Percentiles rank a stretch among this genome's conserved stretches.
Conservation (phyloP, 2,329 filamentous ascomycete genomes). For the Ceratocystis eucalypticola region DNA sequence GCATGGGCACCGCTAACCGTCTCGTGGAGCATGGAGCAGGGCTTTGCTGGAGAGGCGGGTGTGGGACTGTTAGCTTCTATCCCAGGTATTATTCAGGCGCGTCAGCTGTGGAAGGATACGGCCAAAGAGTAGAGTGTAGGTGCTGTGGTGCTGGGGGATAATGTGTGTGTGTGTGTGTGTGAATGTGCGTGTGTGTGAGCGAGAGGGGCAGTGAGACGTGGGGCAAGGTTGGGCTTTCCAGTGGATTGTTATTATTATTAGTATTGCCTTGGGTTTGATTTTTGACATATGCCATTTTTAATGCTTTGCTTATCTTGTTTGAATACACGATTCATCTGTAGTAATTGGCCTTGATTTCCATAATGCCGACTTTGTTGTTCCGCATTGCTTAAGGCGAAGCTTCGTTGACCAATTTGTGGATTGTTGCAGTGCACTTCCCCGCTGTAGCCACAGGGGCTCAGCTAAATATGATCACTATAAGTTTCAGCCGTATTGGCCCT, state of each 20-base stretch:
- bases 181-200: not conserved
- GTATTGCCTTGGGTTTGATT: not conserved
- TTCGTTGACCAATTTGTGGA: not conserved
- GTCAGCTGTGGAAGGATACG: constrained; percentile 29
- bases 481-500: not conserved
- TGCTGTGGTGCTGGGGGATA: too few relatives aligned
- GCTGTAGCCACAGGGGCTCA: not conserved
- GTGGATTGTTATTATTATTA: not conserved
- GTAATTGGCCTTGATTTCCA: not conserved
- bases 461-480: not conserved
- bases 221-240: not conserved
- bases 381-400: not conserved
- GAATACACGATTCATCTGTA: not conserved
- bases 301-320: not conserved
- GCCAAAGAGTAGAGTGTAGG: constrained; percentile 18
- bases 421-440: not conserved
- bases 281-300: not conserved
- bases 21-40: constrained; percentile 65
- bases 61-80: constrained; percentile 28
- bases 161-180: too few relatives aligned
- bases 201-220: not conserved
- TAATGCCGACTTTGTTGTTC: not conserved
- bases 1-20: constrained; percentile 72
- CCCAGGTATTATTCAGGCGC: constrained; percentile 30
- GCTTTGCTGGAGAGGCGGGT: constrained; percentile 29